Percentiles rank a stretch among this genome's conserved stretches.
Conservation (phyloP, 768 basidiomycete genomes). For the Collybia sp. region DNA sequence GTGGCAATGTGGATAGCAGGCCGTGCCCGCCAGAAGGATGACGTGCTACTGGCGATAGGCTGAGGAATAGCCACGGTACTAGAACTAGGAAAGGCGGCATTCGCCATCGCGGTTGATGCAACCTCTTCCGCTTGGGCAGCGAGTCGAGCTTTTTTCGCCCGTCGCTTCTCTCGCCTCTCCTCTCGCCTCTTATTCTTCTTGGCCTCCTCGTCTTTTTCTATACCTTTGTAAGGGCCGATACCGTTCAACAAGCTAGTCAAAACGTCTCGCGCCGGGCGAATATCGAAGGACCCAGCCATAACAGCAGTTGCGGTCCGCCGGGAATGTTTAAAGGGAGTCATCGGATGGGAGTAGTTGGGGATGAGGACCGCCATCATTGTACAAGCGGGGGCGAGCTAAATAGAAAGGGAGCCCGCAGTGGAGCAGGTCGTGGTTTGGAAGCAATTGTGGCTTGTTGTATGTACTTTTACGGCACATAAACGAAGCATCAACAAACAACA, state of each 20-base stretch:
- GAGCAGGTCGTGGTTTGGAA: conserved; percentile 49
- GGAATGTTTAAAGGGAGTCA: conserved; percentile 32
- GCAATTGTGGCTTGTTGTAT: conserved; percentile 38
- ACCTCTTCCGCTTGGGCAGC: conserved; percentile 23
- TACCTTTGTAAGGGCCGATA: conserved; percentile 57
- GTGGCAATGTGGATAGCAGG: conserved; percentile 72
- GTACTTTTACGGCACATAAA: conserved; percentile 40
- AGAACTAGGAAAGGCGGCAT: conserved; percentile 18
- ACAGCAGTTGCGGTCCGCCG: conserved; percentile 71
- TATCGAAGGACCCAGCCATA: conserved; percentile 72
- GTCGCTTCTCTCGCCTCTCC: conserved; percentile 46
- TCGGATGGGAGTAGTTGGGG: conserved; percentile 20
- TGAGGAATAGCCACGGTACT: conserved; percentile 20
- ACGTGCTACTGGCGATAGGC: conserved; percentile 25
- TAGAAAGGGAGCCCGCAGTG: conserved; percentile 35
- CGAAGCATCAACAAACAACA: conserved; percentile 48
- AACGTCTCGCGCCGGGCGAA: conserved; percentile 63
- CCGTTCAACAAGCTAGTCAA: conserved; percentile 78
- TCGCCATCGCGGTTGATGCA: conserved; percentile 24
- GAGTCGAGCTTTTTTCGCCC: conserved; percentile 35
- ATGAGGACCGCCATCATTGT: conserved; percentile 27
- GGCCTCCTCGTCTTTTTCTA: conserved; percentile 57
- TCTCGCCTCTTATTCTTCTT: conserved; percentile 53
- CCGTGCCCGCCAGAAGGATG: conserved; percentile 63
- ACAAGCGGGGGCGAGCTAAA: conserved; percentile 22